Base-by-base conservation (phyloP, 108 stramenopile genomes). In the Cylindrotheca closterium region DNA sequence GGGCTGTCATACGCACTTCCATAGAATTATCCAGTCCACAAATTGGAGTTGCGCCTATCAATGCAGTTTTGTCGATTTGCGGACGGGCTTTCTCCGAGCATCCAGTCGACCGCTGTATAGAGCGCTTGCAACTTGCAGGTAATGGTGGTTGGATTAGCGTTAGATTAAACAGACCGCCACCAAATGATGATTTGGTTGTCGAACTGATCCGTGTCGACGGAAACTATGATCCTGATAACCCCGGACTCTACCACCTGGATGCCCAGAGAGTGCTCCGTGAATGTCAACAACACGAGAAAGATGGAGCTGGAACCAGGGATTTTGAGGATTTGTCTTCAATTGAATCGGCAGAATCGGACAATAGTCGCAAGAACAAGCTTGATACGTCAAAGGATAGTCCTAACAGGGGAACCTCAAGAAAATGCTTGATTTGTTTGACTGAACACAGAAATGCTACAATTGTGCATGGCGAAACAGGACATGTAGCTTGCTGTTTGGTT, bases 401-500 rank as follows among this genome's bases (percentile, higher is more conserved):
- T 7, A 15, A 42, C 37, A 4, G 55, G 30, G 17, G 48, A 29
- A 26, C 47, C 2, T 12, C 54, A 22, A 58, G 65, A n/a, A 64
- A 56, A 19, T 95, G 93, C 51, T 55, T 92, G 37, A 79, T 91
- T 58, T 95, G 93, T 74, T 63, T 92, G 25, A 74, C 75, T 1
- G 73, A 83, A 18, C 78, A 83, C 57, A 73, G 93, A 27, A 94
- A 81, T 24, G 89, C 94, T n/a, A 95, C 96, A 1, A 82, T 96
- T 46, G 91, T 96, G 3, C 96, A 96, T 58, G 96, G 96, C 8
- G 88, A 86, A 32, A 94, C 94, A 12, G 96, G 96, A 5, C 96
- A 96, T 61, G 91, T 96, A 48, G 91, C 89, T 17, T 95, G 91
- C 67, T 96, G 96, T 73, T 55, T 94, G 47, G 75, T 78, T 0